Evolutionary conservation across 2,329 filamentous ascomycete genomes (phyloP), one percentile per base, ranked within the genome.

Genomic region (Hyphodiscus sp.): DNA sequence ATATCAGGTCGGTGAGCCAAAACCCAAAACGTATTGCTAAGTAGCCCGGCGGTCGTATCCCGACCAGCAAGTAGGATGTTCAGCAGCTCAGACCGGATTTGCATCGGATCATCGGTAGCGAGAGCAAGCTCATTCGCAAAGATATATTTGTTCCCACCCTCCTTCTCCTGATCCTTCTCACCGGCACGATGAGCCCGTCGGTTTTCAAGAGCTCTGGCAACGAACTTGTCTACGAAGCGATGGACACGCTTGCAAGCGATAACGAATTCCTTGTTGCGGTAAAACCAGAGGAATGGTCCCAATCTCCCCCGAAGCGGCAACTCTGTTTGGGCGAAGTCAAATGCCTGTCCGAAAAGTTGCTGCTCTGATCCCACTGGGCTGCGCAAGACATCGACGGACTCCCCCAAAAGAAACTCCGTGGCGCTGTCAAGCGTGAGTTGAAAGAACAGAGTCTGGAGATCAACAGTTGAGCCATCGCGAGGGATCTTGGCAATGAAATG

Each of bases 391-490:
- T 38, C 33, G 67, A 23, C 42, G 5, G 76, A 79, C 60, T 82
- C 73, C 8, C 85, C 84, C 53, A 86, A 85, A 16, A 88, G 72
- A 59, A 87, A 83, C 45, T 79, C 76, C 0, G 78, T 83, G 0
- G 79, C 74, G 0, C 73, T 76, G 57, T 83, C 79, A 23, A 83
- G 71, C 0, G 79, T 81, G 20, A 82, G 68, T 45, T 73, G 71
- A 62, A 81, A 82, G 65, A 82, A 82, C 2, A 81, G 67, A 2
- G 74, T 71, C 49, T 79, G 75, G 13, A 83, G 64, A 56, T 83
- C 76, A 13, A 81, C 69, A 2, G 47, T 47, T 2, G 68, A 66
- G 57, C 76, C 69, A 47, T 56, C 50, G 57, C 75, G 67, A 63
- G 1, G 81, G 79, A 13, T 82, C 73, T 70, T 51, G 79, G 69